Evolutionary conservation across 2,329 filamentous ascomycete species (phyloP).

Genomic region (Fusarium cicatricum): DNA sequence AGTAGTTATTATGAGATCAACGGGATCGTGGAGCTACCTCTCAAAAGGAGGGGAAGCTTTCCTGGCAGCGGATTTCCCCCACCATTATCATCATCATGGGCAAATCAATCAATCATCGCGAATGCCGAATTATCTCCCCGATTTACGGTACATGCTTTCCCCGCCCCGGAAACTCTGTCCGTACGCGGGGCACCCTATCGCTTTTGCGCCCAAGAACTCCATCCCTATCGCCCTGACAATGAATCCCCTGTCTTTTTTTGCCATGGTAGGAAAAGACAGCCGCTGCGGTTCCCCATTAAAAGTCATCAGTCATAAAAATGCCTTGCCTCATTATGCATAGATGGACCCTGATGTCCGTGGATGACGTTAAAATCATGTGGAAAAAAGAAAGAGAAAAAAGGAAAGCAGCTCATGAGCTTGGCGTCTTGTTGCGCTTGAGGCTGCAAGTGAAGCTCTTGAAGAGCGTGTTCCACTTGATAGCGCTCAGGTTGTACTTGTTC

Average conservation of each 20-base stretch:
- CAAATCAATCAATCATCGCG: slow-evolving; percentile 18
- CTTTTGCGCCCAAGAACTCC: too few relatives aligned
- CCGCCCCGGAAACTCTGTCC: too few relatives aligned
- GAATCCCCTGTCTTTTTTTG: too few relatives aligned
- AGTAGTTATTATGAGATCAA: background rate
- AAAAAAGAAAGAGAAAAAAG: background rate
- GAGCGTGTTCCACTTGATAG: slow-evolving; percentile 55
- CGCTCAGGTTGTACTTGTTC: slow-evolving; percentile 57
- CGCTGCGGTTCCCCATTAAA: too few relatives aligned
- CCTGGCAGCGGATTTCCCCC: slow-evolving; percentile 28
- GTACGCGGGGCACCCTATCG: too few relatives aligned
- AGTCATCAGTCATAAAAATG: too few relatives aligned
- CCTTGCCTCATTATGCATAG: too few relatives aligned
- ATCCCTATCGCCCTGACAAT: too few relatives aligned
- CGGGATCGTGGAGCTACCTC: background rate
- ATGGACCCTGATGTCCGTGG: too few relatives aligned
- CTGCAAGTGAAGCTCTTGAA: slow-evolving; percentile 49
- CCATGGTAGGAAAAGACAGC: too few relatives aligned
- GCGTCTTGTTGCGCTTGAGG: slow-evolving; percentile 14
- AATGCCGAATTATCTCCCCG: slow-evolving; percentile 39
- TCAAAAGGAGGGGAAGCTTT: slow-evolving; percentile 30
- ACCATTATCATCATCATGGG: slow-evolving; percentile 22
- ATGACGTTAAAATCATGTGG: too few relatives aligned
- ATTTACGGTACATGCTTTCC: background rate
- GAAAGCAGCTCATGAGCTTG: too few relatives aligned